Evolutionary conservation across 192 early-diverging fungal genomes (phyloP), one percentile per base, ranked within the genome.

Genomic region (Mortierella hygrophila): DNA sequence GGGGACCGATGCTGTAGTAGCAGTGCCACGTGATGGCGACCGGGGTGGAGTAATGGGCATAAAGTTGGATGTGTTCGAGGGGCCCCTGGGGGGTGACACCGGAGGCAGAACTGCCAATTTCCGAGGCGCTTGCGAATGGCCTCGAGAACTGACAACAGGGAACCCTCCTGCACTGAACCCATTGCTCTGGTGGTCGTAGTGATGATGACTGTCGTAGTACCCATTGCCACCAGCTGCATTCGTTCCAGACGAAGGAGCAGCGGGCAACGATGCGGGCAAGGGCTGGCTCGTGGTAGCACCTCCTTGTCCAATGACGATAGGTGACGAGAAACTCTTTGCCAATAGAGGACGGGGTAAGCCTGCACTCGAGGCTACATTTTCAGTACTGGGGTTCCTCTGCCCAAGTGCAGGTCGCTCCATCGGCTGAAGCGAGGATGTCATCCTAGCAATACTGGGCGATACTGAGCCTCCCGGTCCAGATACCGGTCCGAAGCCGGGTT

Each of bases 51-150:
- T 10, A 6, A 7, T 6, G 54, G 68, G 49, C 49, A 21, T 52
- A 52, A 52, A 52, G 49, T 52, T 52, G 15, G 49, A 52, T 0
- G 77, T 20, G 16, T 20, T 6, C 35, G 29, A 35, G 38, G 37
- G 10, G 15, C 21, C 35, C 29, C 7, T 6, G 42, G 60, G 44
- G 13, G 42, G 15, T 10, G 20, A 35, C 52, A 41, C 2, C 69
- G 18, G 47, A 3, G 77, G 52, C 44, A 20, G 37, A 3, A 60
- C 70, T 4, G 44, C 55, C 47, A 78, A 10, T 7, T 78, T 68
- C 54, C 77, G 77, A 40, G 77, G 77, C 8, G 70, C 77, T 11
- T 78, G 77, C 10, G 77, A 70, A 26, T 69, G 77, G 23, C 26
- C 46, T 16, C 63, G 76, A 21, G 65, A 49, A 15, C 29, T 41